A percentile compares a stretch with the other conserved stretches of the same genome.
Conservation (phyloP, 176 grass and related monocot genomes). For the Dactylis glomerata region DNA sequence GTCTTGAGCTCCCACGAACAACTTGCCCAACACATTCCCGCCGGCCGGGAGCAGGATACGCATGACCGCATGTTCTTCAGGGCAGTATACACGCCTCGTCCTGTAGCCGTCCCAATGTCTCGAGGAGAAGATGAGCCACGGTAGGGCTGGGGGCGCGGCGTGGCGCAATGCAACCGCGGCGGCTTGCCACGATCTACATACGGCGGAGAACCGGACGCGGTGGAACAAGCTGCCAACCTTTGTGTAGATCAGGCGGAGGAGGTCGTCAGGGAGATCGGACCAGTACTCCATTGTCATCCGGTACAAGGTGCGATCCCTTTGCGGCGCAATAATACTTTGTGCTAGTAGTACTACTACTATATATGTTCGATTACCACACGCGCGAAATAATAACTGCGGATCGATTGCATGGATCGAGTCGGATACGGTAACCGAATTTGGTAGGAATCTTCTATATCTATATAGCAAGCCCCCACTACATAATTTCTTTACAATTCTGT, state of each 20-base stretch:
- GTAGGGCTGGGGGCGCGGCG: not conserved
- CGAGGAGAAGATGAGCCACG: not conserved
- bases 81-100: not conserved
- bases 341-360: too few relatives aligned
- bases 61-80: not conserved
- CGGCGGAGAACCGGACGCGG: not conserved
- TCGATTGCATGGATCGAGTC: too few relatives aligned
- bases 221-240: not conserved
- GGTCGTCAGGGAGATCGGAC: not conserved
- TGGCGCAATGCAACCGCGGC: rapidly evolving
- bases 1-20: not conserved
- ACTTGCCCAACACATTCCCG: not conserved
- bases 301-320: too few relatives aligned
- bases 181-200: not conserved
- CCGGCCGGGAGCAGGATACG: not conserved
- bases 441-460: too few relatives aligned
- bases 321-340: too few relatives aligned
- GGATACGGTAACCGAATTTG: too few relatives aligned
- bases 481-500: too few relatives aligned
- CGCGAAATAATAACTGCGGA: too few relatives aligned
- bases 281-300: not conserved
- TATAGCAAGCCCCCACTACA: too few relatives aligned
- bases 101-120: not conserved
- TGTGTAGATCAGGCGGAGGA: not conserved
- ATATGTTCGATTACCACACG: too few relatives aligned